Conservation (phyloP, 2,329 filamentous ascomycete genomes). For the Microcyclospora tardicrescens region DNA sequence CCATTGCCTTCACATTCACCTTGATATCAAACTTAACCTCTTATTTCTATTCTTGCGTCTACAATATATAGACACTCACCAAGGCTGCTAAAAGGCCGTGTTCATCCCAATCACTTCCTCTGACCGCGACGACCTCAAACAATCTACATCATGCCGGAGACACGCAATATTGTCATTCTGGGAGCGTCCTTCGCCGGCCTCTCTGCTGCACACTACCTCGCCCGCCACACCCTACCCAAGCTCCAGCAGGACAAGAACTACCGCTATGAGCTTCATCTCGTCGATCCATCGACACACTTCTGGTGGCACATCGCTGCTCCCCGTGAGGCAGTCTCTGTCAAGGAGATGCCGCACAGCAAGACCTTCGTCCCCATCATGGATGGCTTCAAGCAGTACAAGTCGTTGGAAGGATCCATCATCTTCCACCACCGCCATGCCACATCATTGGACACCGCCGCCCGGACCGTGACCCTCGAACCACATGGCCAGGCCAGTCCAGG, state of each 20-base stretch:
- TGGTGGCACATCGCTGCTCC: constrained; percentile 42
- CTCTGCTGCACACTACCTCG: constrained; percentile 40
- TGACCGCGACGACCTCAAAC: no score
- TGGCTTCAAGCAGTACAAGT: constrained; percentile 39
- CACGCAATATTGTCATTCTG: constrained; percentile 37
- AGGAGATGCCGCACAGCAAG: constrained; percentile 34
- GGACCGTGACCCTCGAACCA: constrained; percentile 33
- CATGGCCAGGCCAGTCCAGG: constrained; percentile 2
- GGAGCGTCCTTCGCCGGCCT: constrained; percentile 43
- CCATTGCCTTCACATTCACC: no score
- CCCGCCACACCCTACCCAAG: constrained; percentile 38
- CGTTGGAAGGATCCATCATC: constrained; percentile 20
- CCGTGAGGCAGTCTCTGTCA: constrained; percentile 37
- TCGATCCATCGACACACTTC: constrained; percentile 41
- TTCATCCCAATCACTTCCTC: no score
- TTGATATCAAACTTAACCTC: no score
- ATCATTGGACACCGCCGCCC: constrained; percentile 30
- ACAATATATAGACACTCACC: no score
- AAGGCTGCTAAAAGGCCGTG: no score
- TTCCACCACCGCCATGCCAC: constrained; percentile 40
- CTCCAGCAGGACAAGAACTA: constrained; percentile 16
- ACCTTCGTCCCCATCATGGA: constrained; percentile 38
- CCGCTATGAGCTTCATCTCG: constrained; percentile 40
- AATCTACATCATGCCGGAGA: constrained; percentile 17
- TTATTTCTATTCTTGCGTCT: no score